Conservation (phyloP, 768 basidiomycete genomes). For the Calocybe cyanea region DNA sequence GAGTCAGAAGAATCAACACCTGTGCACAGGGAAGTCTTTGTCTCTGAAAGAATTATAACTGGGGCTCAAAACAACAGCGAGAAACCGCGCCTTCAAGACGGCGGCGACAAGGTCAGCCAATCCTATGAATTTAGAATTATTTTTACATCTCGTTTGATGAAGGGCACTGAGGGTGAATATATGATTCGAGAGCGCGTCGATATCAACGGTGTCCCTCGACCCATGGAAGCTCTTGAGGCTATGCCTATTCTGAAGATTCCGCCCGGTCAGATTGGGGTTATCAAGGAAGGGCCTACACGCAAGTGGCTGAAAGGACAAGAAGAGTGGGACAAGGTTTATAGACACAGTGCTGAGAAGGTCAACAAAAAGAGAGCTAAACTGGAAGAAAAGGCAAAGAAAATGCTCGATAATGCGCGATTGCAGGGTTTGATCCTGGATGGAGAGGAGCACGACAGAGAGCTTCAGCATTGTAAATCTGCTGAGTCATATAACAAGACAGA, state of each 20-base stretch:
- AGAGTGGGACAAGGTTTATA: constrained; percentile 57
- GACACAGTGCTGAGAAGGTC: constrained; percentile 34
- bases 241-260: constrained; percentile 51
- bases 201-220: constrained; percentile 51
- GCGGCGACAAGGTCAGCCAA: not conserved
- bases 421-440: constrained; percentile 37
- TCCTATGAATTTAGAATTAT: not conserved
- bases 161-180: constrained; percentile 17
- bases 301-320: constrained; percentile 64
- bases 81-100: too few species aligned
- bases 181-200: constrained; percentile 78
- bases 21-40: too few species aligned
- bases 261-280: constrained; percentile 57
- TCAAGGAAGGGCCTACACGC: constrained; percentile 69
- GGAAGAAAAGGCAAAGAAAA: constrained; percentile 37
- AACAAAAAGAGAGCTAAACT: constrained; percentile 41
- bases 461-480: not conserved
- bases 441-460: constrained; percentile 4
- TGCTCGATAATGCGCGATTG: constrained; percentile 41
- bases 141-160: not conserved
- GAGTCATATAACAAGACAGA: constrained; percentile 14
- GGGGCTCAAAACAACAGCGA: too few species aligned
- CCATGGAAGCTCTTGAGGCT: constrained; percentile 58
- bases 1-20: too few species aligned
- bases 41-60: too few species aligned